These are phyloP conservation scores for Waitea zeae DNA, from an alignment of 1,284 basidiomycete species.

Conservation along the genomic window DNA sequence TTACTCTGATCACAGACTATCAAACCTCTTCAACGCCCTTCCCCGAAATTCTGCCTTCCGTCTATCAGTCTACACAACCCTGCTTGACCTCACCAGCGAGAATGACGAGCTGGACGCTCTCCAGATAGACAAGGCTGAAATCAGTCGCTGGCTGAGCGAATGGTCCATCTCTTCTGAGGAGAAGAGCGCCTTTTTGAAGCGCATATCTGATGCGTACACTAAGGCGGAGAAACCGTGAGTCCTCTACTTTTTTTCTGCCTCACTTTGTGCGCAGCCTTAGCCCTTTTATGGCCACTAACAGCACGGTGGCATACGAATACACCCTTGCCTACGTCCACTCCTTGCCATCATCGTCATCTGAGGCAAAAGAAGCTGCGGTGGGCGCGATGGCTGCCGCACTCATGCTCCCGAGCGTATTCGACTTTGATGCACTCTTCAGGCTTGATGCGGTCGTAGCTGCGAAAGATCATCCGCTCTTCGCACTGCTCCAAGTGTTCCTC, in stretches of 20 bases:
- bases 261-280: neutral
- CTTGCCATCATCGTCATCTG: conserved; percentile 31
- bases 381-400: conserved; percentile 51
- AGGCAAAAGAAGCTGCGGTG: conserved; percentile 34
- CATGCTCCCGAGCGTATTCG: conserved; percentile 52
- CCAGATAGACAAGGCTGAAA: conserved; percentile 38
- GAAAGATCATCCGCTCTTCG: conserved; percentile 49
- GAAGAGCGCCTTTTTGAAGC: conserved; percentile 55
- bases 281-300: neutral
- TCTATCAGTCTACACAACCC: conserved; percentile 43
- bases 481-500: conserved; percentile 58
- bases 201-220: conserved; percentile 45
- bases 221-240: conserved; percentile 40
- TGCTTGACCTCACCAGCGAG: conserved; percentile 48
- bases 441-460: conserved; percentile 55
- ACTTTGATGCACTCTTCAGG: conserved; percentile 72
- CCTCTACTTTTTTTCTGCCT: neutral
- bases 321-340: conserved; percentile 42
- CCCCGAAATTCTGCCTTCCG: conserved; percentile 56
- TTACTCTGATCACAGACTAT: conserved; percentile 32
- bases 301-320: conserved; percentile 47
- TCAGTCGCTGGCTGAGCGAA: conserved; percentile 62
- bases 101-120: conserved; percentile 58
- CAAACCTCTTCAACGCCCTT: conserved; percentile 77
- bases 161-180: conserved; percentile 58